Conservation (phyloP, 1,139 yeast genomes). For the Casaregolazyma suthepensis region DNA sequence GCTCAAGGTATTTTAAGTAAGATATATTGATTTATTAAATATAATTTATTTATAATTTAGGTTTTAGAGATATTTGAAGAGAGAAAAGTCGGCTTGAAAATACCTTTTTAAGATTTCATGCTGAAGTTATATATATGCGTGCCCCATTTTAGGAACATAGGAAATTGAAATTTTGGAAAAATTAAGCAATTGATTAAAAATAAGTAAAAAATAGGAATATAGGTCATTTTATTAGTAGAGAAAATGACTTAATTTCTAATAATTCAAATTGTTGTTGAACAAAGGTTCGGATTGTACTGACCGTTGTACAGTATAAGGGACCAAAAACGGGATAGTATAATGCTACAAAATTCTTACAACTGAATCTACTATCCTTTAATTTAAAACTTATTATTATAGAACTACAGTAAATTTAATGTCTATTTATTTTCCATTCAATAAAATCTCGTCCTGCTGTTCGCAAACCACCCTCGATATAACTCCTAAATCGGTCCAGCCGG, state of each 20-base stretch:
- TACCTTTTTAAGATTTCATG: not conserved
- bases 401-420: no score
- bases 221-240: not conserved
- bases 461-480: not conserved
- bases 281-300: not conserved
- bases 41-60: no score
- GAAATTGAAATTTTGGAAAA: not conserved
- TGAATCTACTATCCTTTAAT: no score
- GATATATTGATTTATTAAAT: not conserved
- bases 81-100: not conserved
- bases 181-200: not conserved
- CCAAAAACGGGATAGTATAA: not conserved
- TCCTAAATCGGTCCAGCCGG: not conserved
- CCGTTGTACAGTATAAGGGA: not conserved
- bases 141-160: not conserved
- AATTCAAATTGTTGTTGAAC: not conserved
- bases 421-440: no score
- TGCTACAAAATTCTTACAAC: no score
- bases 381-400: no score
- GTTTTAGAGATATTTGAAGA: not conserved
- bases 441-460: no score
- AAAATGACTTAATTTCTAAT: not conserved
- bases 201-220: no score
- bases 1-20: not conserved
- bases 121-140: not conserved